Evolutionary conservation across 2,329 filamentous ascomycete species (phyloP).

Genomic region (Trichoderma semiorbis): DNA sequence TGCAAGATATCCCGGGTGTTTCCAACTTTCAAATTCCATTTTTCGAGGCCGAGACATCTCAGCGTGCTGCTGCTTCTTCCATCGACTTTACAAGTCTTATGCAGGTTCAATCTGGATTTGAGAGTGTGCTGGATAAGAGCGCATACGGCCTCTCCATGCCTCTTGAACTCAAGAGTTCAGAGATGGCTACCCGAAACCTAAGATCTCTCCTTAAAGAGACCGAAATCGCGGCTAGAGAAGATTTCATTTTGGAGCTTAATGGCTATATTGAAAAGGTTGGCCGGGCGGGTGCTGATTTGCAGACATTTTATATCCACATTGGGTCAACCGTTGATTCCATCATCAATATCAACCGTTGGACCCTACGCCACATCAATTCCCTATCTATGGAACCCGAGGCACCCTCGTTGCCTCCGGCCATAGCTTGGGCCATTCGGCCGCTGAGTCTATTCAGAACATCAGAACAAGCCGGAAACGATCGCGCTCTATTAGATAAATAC

Average conservation of each 20-base stretch:
- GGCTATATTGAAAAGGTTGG: conserved; percentile 69
- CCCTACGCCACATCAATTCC: conserved; percentile 63
- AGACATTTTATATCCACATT: conserved; percentile 73
- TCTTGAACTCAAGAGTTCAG: conserved; percentile 74
- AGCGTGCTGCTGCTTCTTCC: conserved; percentile 27
- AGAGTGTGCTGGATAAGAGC: conserved; percentile 67
- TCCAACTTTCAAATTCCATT: conserved; percentile 62
- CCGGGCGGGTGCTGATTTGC: conserved; percentile 62
- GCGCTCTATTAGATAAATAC: conserved; percentile 68
- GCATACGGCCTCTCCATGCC: conserved; percentile 65
- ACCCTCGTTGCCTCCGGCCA: conserved; percentile 31
- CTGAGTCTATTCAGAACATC: conserved; percentile 62
- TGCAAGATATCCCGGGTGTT: conserved; percentile 67
- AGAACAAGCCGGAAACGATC: conserved; percentile 47
- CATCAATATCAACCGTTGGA: conserved; percentile 73
- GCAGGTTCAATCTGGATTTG: conserved; percentile 70
- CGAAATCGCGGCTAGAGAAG: conserved; percentile 61
- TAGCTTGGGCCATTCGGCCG: conserved; percentile 43
- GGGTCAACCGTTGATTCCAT: conserved; percentile 71
- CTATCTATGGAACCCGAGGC: conserved; percentile 42
- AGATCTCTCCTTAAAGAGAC: conserved; percentile 69
- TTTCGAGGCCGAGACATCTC: conserved; percentile 43
- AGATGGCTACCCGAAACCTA: conserved; percentile 70
- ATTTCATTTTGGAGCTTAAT: conserved; percentile 72
- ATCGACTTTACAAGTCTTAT: conserved; percentile 74